These are phyloP conservation scores for Celoporthe dispersa DNA, from an alignment of 2,329 filamentous ascomycete species.

Conservation along the genomic window DNA sequence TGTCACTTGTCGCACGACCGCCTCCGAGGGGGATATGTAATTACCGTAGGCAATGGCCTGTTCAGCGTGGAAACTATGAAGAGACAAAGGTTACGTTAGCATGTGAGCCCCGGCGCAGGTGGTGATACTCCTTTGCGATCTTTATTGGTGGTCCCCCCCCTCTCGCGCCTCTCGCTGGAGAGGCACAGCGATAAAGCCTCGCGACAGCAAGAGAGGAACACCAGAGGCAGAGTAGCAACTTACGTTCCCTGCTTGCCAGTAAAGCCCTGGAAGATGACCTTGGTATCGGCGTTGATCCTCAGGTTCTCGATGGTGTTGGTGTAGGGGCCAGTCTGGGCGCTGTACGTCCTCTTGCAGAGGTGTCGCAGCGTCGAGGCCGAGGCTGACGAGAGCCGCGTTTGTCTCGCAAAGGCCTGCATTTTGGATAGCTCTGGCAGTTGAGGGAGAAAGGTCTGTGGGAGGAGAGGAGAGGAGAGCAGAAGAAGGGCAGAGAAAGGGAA, in stretches of 20 bases:
- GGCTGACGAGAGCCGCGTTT: constrained; percentile 69
- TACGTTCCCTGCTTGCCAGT: constrained; percentile 96
- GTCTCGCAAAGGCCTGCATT: constrained; percentile 88
- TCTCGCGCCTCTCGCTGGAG: not conserved
- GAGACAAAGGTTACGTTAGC: constrained; percentile 39
- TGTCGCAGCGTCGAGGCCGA: constrained; percentile 71
- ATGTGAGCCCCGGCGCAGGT: constrained; percentile 14
- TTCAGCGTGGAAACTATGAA: constrained; percentile 85
- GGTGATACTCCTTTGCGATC: not conserved
- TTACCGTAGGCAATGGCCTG: constrained; percentile 98
- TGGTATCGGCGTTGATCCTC: constrained; percentile 89
- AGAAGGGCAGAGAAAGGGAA: not conserved
- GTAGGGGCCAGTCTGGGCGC: constrained; percentile 71
- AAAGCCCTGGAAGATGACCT: constrained; percentile 96
- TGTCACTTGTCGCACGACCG: constrained; percentile 12
- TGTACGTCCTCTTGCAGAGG: constrained; percentile 71
- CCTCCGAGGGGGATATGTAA: constrained; percentile 4
- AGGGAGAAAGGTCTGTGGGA: not conserved
- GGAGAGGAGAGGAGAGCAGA: constrained; percentile 10
- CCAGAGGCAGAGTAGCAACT: constrained; percentile 48
- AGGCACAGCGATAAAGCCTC: not conserved
- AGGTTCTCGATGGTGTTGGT: constrained; percentile 80
- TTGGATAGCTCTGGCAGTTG: constrained; percentile 40
- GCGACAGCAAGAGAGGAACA: constrained; percentile 15
- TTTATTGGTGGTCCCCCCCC: constrained; percentile 1